Conservation (phyloP, 1,284 basidiomycete genomes). For the Moesziomyces aphidis region DNA sequence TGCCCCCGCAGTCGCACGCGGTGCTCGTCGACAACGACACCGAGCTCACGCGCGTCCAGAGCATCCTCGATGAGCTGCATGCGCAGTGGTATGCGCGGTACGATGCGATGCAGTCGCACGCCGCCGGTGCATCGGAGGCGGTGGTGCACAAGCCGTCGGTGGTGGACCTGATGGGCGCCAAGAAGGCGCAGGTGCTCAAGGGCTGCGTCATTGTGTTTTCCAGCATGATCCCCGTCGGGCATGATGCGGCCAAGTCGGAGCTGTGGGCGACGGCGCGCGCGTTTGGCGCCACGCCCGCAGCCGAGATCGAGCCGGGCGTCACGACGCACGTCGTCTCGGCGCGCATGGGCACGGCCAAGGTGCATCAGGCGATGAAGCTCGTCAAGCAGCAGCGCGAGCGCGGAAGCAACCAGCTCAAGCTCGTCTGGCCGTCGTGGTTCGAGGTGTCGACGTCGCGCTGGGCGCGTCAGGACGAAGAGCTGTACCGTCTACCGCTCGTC, state of each 20-base stretch:
- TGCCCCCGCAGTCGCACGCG: slow-evolving; percentile 71
- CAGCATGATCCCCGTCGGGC: slow-evolving; percentile 88
- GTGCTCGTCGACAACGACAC: slow-evolving; percentile 86
- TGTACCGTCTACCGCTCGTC: slow-evolving; percentile 72
- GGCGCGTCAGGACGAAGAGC: slow-evolving; percentile 78
- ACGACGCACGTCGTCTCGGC: slow-evolving; percentile 90
- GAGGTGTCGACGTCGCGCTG: slow-evolving; percentile 85
- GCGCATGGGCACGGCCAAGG: slow-evolving; percentile 82
- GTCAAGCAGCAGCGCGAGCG: slow-evolving; percentile 68
- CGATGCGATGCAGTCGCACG: slow-evolving; percentile 20
- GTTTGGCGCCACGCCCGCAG: slow-evolving; percentile 86
- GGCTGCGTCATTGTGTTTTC: slow-evolving; percentile 89
- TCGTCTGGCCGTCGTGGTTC: slow-evolving; percentile 91
- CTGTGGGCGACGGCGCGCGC: slow-evolving; percentile 87
- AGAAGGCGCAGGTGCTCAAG: slow-evolving; percentile 80
- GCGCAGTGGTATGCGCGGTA: slow-evolving; percentile 74
- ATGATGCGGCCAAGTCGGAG: slow-evolving; percentile 80
- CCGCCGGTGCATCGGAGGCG: slow-evolving; percentile 4
- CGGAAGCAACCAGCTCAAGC: slow-evolving; percentile 73
- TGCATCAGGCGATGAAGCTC: slow-evolving; percentile 75
- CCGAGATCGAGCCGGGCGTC: slow-evolving; percentile 76
- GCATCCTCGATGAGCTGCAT: slow-evolving; percentile 84
- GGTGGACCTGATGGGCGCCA: slow-evolving; percentile 82
- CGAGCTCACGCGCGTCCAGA: slow-evolving; percentile 80
- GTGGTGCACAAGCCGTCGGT: slow-evolving; percentile 19